Conservation (phyloP, 768 basidiomycete species). For the Chlorophyllum brunneum region DNA sequence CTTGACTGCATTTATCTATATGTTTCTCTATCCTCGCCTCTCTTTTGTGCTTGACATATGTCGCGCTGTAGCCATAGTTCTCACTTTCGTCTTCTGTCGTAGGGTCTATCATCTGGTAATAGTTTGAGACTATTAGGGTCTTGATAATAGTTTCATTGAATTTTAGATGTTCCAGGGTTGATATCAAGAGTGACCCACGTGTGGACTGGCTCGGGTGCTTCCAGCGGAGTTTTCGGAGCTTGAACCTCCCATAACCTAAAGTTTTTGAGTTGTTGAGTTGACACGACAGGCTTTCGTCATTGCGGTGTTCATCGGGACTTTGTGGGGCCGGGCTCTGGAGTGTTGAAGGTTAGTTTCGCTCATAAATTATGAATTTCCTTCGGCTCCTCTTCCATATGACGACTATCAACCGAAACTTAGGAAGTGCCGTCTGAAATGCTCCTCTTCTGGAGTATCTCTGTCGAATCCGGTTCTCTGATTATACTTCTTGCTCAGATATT, state of each 20-base stretch:
- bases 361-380: background rate
- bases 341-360: background rate
- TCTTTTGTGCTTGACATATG: conserved; percentile 4
- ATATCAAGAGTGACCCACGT: too few relatives aligned
- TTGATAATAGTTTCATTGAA: too few relatives aligned
- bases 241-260: background rate
- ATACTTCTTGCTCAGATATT: conserved; percentile 13
- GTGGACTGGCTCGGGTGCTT: too few relatives aligned
- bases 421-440: conserved; percentile 58
- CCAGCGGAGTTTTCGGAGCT: conserved; percentile 6
- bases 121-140: too few relatives aligned
- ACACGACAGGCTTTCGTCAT: too few relatives aligned
- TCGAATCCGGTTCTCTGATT: conserved; percentile 56
- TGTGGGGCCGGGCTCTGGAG: background rate
- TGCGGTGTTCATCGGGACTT: too few relatives aligned
- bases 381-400: conserved; percentile 26
- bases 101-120: too few relatives aligned
- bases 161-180: too few relatives aligned
- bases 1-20: background rate
- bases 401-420: conserved; percentile 48
- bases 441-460: conserved; percentile 32
- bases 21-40: background rate
- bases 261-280: background rate
- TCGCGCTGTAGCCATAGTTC: conserved; percentile 7
- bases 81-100: background rate